A percentile compares a stretch with the other conserved stretches of the same genome.
phyloP scores from a whole-genome alignment of 2,329 filamentous ascomycete species.

The Parastagonospora nodorum region DNA sequence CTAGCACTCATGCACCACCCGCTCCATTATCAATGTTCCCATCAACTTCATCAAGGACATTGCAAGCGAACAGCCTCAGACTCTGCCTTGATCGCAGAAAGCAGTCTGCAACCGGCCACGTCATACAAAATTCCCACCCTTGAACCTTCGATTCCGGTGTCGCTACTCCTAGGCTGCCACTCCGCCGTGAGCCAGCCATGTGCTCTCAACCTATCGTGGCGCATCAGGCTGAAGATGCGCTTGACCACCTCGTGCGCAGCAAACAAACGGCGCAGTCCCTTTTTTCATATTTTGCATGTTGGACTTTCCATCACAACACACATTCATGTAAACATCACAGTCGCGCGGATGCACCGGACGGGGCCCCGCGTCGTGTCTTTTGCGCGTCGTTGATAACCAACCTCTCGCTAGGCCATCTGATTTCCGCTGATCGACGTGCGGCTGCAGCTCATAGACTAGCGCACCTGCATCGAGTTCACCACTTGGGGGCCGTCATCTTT shows the following conservation, averaged over 20 bases:
- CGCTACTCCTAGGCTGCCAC: conserved; percentile 19
- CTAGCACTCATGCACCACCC: neutral
- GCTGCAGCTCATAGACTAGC: conserved; percentile 30
- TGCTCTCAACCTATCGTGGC: conserved; percentile 15
- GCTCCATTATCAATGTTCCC: neutral
- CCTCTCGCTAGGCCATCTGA: conserved; percentile 32
- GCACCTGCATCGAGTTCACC: conserved; percentile 8
- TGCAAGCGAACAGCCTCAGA: neutral
- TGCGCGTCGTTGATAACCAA: conserved; percentile 21
- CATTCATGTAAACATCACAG: conserved; percentile 1
- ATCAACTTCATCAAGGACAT: neutral
- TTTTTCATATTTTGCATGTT: neutral
- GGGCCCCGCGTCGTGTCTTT: conserved; percentile 23
- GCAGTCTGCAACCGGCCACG: conserved; percentile 6
- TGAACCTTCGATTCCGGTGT: neutral
- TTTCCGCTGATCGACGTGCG: conserved; percentile 42
- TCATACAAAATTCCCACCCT: neutral
- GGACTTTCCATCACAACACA: neutral
- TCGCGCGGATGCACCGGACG: conserved; percentile 20
- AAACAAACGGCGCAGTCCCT: conserved; percentile 12
- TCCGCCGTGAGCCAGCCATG: conserved; percentile 22
- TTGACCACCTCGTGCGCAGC: conserved; percentile 10
- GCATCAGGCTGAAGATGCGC: conserved; percentile 19
- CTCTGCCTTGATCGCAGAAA: conserved; percentile 1
- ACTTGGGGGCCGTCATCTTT: conserved; percentile 1